Evolutionary conservation across 2,329 filamentous ascomycete genomes (phyloP).

Genomic region (Chalara sp.): DNA sequence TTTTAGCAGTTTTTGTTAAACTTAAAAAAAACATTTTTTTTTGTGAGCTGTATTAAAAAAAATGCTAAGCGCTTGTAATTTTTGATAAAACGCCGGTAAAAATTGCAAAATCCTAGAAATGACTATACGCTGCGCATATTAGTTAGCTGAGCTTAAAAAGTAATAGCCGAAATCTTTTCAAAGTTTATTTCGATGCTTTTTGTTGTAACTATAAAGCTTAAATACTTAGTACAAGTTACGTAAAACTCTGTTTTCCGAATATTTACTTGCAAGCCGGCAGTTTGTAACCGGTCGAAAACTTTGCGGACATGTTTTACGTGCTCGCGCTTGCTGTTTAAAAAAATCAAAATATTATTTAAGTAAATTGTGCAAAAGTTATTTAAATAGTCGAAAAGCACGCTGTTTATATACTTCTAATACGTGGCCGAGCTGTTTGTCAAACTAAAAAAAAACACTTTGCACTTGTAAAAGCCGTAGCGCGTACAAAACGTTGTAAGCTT

Average conservation of each 20-base stretch:
- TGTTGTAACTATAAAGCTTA: slow-evolving; percentile 5
- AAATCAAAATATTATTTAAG: neutral
- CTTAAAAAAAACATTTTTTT: neutral
- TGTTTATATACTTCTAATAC: slow-evolving; percentile 5
- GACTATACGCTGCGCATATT: neutral
- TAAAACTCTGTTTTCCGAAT: slow-evolving; percentile 2
- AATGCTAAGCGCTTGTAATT: neutral
- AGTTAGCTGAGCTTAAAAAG: neutral
- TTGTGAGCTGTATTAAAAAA: neutral
- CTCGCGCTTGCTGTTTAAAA: neutral
- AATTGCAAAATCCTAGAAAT: neutral
- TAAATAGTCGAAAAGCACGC: slow-evolving; percentile 2
- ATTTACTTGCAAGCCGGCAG: slow-evolving; percentile 1
- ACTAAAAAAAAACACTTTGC: slow-evolving; percentile 2
- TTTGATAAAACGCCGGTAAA: neutral
- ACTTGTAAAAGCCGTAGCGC: no score
- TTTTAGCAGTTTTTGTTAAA: no score
- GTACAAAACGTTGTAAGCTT: neutral
- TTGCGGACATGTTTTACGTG: neutral
- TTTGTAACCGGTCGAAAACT: neutral
- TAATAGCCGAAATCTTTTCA: no score
- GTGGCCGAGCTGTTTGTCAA: slow-evolving; percentile 1
- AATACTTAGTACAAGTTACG: slow-evolving; percentile 1
- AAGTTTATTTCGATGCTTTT: slow-evolving; percentile 2
- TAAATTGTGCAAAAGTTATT: slow-evolving; percentile 1